These are phyloP conservation scores for Fomitopsis pulvina DNA, from an alignment of 768 basidiomycete species.

Conservation along the genomic window DNA sequence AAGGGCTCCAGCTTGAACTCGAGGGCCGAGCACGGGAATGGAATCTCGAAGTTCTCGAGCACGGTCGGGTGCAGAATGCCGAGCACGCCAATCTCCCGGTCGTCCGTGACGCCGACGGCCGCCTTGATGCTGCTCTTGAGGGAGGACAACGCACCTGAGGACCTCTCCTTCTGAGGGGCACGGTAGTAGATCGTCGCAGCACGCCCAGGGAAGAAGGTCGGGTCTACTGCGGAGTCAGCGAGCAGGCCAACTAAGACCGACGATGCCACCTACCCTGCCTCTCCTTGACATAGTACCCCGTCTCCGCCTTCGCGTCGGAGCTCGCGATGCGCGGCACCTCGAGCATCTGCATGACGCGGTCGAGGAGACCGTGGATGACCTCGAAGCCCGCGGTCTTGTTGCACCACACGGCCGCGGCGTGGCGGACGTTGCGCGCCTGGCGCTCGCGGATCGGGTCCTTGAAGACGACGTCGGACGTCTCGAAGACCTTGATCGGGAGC, in stretches of 20 bases:
- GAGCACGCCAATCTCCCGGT: conserved; percentile 78
- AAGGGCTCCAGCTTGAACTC: conserved; percentile 97
- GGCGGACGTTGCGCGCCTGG: conserved; percentile 81
- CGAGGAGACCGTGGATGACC: conserved; percentile 90
- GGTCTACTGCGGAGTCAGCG: conserved; percentile 44
- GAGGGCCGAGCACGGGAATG: conserved; percentile 88
- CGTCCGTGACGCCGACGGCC: conserved; percentile 37
- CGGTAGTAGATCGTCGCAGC: conserved; percentile 92
- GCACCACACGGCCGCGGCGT: conserved; percentile 90
- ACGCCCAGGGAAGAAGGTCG: conserved; percentile 92
- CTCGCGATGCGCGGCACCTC: conserved; percentile 77
- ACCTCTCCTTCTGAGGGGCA: conserved; percentile 33
- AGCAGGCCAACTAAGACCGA: not conserved
- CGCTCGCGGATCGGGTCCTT: conserved; percentile 76
- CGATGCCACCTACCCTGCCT: conserved; percentile 55
- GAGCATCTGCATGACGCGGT: conserved; percentile 93
- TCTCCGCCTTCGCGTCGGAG: conserved; percentile 44
- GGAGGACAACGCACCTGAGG: conserved; percentile 22
- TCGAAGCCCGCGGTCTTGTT: conserved; percentile 97
- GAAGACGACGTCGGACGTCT: conserved; percentile 88
- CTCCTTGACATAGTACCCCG: conserved; percentile 91
- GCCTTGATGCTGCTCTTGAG: conserved; percentile 41
- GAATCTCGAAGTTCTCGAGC: conserved; percentile 88
- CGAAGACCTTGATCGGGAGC: conserved; percentile 90
- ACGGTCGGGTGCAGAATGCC: conserved; percentile 94